Conservation (phyloP, 208 protist genomes). For the Acanthamoeba healyi region DNA sequence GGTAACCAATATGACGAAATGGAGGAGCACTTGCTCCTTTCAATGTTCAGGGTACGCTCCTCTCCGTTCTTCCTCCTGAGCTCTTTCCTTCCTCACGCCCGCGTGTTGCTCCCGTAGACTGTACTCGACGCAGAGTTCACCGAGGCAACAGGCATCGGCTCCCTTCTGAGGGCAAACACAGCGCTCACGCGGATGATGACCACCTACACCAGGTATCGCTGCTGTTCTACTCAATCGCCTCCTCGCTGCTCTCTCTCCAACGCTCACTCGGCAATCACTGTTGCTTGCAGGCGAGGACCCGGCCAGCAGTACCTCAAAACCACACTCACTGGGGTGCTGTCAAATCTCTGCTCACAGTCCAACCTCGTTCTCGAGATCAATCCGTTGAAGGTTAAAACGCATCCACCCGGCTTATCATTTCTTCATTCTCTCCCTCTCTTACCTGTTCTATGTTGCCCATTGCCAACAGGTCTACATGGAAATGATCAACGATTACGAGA, state of each 20-base stretch:
- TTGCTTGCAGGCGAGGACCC: conserved; percentile 81
- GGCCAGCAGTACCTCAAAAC: conserved; percentile 83
- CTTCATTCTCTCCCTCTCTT: neutral
- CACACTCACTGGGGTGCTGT: conserved; percentile 49
- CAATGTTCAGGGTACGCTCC: conserved; percentile 76
- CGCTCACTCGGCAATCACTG: neutral
- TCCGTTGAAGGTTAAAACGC: conserved; percentile 66
- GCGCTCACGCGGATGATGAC: conserved; percentile 88
- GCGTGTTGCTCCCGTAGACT: neutral
- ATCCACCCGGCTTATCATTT: too few relatives aligned
- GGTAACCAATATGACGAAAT: conserved; percentile 84
- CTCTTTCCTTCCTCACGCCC: neutral
- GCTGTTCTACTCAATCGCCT: neutral
- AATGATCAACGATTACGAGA: conserved; percentile 71
- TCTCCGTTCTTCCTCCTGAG: neutral
- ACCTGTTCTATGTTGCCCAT: too few relatives aligned
- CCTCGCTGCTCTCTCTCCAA: neutral
- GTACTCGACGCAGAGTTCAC: conserved; percentile 79
- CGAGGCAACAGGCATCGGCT: conserved; percentile 74
- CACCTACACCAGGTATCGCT: conserved; percentile 84
- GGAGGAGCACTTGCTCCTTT: conserved; percentile 84
- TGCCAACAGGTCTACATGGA: conserved; percentile 33
- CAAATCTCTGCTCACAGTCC: conserved; percentile 30
- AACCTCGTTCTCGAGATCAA: conserved; percentile 70
- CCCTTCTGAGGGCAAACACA: conserved; percentile 86